Evolutionary conservation across 2,329 filamentous ascomycete genomes (phyloP).

Genomic region (Xylaria sp.): DNA sequence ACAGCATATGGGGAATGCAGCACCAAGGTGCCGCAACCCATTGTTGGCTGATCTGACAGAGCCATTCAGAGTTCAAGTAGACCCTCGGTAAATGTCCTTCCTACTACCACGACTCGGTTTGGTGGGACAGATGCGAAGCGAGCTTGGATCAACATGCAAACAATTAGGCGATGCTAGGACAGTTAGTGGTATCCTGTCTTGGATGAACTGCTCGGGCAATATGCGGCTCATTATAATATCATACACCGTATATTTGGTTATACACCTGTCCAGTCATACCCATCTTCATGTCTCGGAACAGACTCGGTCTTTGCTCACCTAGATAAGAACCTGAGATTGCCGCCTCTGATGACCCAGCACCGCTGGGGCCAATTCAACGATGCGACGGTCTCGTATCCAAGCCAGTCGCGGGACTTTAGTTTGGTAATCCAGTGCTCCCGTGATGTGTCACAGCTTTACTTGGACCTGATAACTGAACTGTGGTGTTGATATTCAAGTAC

Average conservation of each 20-base stretch:
- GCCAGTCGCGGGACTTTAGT: too few relatives aligned
- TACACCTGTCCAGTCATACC: not conserved
- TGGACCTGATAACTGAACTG: too few relatives aligned
- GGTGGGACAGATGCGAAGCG: conserved; percentile 33
- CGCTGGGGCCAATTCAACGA: too few relatives aligned
- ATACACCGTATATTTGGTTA: not conserved
- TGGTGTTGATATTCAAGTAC: too few relatives aligned
- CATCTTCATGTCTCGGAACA: conserved; percentile 16
- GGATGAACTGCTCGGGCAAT: conserved; percentile 10
- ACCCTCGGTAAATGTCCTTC: conserved; percentile 27
- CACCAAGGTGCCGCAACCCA: conserved; percentile 25
- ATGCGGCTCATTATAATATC: not conserved
- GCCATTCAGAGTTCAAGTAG: conserved; percentile 21
- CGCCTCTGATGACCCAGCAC: too few relatives aligned
- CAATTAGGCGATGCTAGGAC: conserved; percentile 15
- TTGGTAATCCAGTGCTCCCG: too few relatives aligned
- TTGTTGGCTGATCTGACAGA: conserved; percentile 28
- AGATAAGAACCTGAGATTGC: too few relatives aligned
- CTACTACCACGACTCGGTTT: conserved; percentile 17
- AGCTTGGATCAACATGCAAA: conserved; percentile 24
- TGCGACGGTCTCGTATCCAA: too few relatives aligned
- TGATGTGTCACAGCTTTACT: too few relatives aligned
- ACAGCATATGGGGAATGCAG: conserved; percentile 22
- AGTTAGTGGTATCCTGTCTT: conserved; percentile 2
- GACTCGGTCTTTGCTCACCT: conserved; percentile 12